A percentile compares a stretch with the other conserved stretches of the same genome.
These are phyloP conservation scores for Saitozyma sp. DNA, from an alignment of 768 basidiomycete genomes.

Conservation along the genomic window DNA sequence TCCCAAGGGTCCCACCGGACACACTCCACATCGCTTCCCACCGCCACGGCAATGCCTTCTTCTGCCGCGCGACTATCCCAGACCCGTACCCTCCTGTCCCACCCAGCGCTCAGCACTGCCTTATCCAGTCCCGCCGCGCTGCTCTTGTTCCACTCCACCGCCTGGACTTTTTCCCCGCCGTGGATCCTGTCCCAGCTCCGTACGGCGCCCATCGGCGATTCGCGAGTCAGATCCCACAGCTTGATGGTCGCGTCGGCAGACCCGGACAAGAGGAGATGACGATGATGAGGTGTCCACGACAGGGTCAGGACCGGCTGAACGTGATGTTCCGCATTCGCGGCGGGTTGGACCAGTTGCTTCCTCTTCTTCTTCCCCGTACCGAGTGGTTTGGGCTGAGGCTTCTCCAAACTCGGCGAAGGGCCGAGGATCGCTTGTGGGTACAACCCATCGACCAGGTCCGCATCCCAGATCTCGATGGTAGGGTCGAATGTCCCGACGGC, in stretches of 20 bases:
- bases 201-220: conserved; percentile 64
- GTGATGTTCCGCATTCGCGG: conserved; percentile 68
- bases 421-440: conserved; percentile 91
- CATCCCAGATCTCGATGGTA: conserved; percentile 97
- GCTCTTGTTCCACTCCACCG: conserved; percentile 88
- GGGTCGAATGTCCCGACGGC: conserved; percentile 97
- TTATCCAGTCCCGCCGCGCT: conserved; percentile 63
- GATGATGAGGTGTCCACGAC: conserved; percentile 85
- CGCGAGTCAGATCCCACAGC: conserved; percentile 86
- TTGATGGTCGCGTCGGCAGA: conserved; percentile 96
- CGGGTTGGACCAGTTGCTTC: conserved; percentile 75
- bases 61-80: conserved; percentile 87
- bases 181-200: conserved; percentile 67
- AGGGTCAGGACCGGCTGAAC: conserved; percentile 91
- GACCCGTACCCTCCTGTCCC: conserved; percentile 89
- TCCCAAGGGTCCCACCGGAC: conserved; percentile 97
- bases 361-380: conserved; percentile 98
- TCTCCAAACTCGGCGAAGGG: conserved; percentile 60
- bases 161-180: conserved; percentile 90
- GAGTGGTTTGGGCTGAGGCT: conserved; percentile 43
- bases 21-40: conserved; percentile 91
- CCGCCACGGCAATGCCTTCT: conserved; percentile 74
- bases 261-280: conserved; percentile 87
- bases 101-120: conserved; percentile 87
- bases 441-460: conserved; percentile 89